phyloP scores from a whole-genome alignment of 2,329 filamentous ascomycete genomes.

The Dactylonectria macrodidyma region DNA sequence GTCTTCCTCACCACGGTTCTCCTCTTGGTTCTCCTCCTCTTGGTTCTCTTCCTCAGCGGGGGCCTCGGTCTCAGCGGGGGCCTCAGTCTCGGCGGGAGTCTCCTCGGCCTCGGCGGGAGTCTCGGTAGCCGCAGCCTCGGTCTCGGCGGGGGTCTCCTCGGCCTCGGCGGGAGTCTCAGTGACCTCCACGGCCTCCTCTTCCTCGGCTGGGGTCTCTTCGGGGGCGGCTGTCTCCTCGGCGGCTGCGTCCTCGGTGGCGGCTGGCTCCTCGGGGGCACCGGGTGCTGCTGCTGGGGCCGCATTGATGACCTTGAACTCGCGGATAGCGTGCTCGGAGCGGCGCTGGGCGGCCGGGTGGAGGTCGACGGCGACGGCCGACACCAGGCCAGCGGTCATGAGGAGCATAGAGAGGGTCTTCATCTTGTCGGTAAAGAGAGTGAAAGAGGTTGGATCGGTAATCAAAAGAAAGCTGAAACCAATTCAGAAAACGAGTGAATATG shows the following conservation, averaged over 20 bases:
- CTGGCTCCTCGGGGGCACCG: background rate
- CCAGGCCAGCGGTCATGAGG: background rate
- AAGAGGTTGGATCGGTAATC: background rate
- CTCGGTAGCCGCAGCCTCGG: background rate
- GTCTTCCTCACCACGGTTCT: background rate
- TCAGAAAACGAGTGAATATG: slow-evolving; percentile 1
- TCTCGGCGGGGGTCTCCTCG: background rate
- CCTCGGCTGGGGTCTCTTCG: background rate
- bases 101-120: background rate
- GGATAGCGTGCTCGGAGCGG: background rate
- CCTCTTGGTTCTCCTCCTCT: background rate
- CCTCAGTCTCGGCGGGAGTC: background rate
- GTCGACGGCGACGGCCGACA: background rate
- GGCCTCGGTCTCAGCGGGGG: background rate
- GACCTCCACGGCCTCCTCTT: background rate
- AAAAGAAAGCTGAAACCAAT: background rate
- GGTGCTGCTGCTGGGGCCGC: background rate
- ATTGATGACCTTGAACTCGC: background rate
- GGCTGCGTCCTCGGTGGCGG: too few relatives aligned
- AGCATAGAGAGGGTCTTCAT: slow-evolving; percentile 7
- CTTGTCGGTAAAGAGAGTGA: background rate
- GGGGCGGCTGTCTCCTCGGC: too few relatives aligned
- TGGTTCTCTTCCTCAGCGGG: background rate
- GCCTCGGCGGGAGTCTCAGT: background rate
- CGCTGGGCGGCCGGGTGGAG: background rate